Evolutionary conservation across 257 asterid species (phyloP).

Genomic region (Gardenia jasminoides): DNA sequence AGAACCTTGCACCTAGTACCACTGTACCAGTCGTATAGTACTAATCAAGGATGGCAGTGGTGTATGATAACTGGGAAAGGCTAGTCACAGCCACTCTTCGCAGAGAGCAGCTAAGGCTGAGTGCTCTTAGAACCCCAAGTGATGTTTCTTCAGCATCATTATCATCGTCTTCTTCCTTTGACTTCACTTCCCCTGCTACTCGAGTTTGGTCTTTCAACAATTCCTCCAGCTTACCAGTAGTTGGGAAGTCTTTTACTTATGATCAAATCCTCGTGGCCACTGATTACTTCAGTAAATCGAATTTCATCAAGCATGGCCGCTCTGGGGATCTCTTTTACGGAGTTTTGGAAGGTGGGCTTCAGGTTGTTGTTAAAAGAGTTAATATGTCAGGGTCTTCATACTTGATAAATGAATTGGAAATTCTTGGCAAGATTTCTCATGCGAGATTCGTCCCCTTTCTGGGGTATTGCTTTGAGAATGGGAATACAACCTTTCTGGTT

Average conservation of each 20-base stretch:
- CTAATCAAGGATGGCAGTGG: too few relatives aligned
- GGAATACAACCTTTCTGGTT: background rate
- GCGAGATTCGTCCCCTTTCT: background rate
- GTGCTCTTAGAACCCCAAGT: background rate
- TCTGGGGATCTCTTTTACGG: background rate
- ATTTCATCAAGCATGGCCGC: background rate
- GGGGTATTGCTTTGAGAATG: slow-evolving; percentile 1
- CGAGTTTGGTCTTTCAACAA: background rate
- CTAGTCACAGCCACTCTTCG: slow-evolving; percentile 1
- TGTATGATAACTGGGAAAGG: background rate
- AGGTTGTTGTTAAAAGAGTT: slow-evolving; percentile 53
- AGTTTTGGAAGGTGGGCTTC: slow-evolving; percentile 30
- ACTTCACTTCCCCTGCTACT: background rate
- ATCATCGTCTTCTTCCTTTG: background rate
- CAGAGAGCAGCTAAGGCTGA: slow-evolving; percentile 6
- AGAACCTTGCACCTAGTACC: too few relatives aligned
- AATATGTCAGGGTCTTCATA: slow-evolving; percentile 35
- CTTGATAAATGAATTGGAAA: slow-evolving; percentile 38
- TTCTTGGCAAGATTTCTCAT: background rate
- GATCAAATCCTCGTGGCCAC: slow-evolving; percentile 8
- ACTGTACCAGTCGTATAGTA: too few relatives aligned
- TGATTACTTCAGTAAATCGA: background rate
- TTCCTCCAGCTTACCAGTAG: background rate
- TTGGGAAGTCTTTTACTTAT: background rate
- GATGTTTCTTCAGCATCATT: slow-evolving; percentile 1